Percentiles rank a stretch among this genome's conserved stretches.
Evolutionary conservation across 331 rosid species (phyloP).

Genomic region (Phaseolus coccineus): DNA sequence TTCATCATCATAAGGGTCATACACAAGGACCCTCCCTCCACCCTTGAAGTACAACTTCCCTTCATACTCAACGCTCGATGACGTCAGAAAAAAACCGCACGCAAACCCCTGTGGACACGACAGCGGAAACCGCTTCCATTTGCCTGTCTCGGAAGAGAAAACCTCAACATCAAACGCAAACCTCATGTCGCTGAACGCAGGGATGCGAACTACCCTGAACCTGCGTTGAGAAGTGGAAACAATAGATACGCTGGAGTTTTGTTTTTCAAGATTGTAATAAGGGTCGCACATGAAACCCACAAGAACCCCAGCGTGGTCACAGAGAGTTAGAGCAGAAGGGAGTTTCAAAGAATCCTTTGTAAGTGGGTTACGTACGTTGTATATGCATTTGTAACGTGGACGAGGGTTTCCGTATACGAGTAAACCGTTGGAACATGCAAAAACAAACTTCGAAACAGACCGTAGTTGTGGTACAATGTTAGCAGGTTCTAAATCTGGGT

Average conservation of each 20-base stretch:
- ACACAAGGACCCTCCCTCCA: slow-evolving; percentile 20
- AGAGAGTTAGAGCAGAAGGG: slow-evolving; percentile 10
- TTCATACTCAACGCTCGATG: slow-evolving; percentile 16
- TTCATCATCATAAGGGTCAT: slow-evolving; percentile 22
- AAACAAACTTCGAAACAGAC: neutral
- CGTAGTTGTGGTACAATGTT: slow-evolving; percentile 9
- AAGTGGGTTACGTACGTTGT: slow-evolving; percentile 36
- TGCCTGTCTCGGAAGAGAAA: slow-evolving; percentile 36
- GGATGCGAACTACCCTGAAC: slow-evolving; percentile 34
- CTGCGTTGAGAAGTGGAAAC: neutral
- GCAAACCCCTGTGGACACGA: slow-evolving; percentile 35
- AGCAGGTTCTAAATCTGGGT: neutral
- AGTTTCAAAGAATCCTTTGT: slow-evolving; percentile 26
- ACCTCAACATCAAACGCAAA: slow-evolving; percentile 8
- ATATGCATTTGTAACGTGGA: slow-evolving; percentile 15
- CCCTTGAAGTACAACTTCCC: slow-evolving; percentile 39
- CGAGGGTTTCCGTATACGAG: slow-evolving; percentile 24
- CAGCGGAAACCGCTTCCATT: slow-evolving; percentile 22
- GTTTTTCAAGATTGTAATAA: slow-evolving; percentile 1
- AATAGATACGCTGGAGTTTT: neutral
- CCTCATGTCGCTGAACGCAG: slow-evolving; percentile 23
- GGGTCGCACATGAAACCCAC: slow-evolving; percentile 44
- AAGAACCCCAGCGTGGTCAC: neutral
- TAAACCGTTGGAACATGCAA: slow-evolving; percentile 39
- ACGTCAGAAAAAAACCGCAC: slow-evolving; percentile 10